A percentile compares a stretch with the other conserved stretches of the same genome.
These are phyloP conservation scores for Xylogone sp. DNA, from an alignment of 2,329 filamentous ascomycete species.

Conservation along the genomic window DNA sequence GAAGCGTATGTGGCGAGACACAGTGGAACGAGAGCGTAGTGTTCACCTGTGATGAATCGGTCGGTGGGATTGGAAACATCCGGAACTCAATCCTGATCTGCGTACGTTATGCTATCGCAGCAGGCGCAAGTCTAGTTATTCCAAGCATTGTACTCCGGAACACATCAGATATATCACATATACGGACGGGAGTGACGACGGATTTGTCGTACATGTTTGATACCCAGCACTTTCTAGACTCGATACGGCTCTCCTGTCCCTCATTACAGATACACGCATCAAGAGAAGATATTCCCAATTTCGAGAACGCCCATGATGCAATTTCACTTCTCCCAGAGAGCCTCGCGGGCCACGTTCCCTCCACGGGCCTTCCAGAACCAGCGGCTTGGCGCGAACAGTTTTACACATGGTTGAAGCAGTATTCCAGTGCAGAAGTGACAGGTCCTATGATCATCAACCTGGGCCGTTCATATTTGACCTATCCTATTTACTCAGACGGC, in stretches of 20 bases:
- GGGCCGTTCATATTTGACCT: slow-evolving; percentile 17
- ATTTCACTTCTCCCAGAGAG: slow-evolving; percentile 20
- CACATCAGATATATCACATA: slow-evolving; percentile 14
- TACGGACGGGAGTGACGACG: slow-evolving; percentile 10
- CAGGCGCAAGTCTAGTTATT: slow-evolving; percentile 19
- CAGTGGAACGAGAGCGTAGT: slow-evolving; percentile 21
- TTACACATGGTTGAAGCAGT: slow-evolving; percentile 17
- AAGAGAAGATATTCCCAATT: slow-evolving; percentile 13
- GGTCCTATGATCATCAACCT: slow-evolving; percentile 14
- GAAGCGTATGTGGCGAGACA: slow-evolving; percentile 15
- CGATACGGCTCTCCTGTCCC: slow-evolving; percentile 22
- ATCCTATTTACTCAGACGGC: slow-evolving; percentile 16
- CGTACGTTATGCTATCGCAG: slow-evolving; percentile 23
- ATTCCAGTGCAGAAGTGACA: slow-evolving; percentile 10
- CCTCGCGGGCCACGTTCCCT: slow-evolving; percentile 14
- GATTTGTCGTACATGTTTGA: slow-evolving; percentile 24
- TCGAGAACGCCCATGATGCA: slow-evolving; percentile 8
- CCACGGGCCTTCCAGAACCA: slow-evolving; percentile 16
- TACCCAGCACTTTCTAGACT: slow-evolving; percentile 18
- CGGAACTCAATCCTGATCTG: slow-evolving; percentile 26
- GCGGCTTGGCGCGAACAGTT: slow-evolving; percentile 19
- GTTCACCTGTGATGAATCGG: slow-evolving; percentile 22
- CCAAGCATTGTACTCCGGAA: slow-evolving; percentile 17
- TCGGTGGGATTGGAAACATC: slow-evolving; percentile 25
- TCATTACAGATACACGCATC: slow-evolving; percentile 17